A percentile compares a stretch with the other conserved stretches of the same genome.
Conservation (phyloP, 352 stramenopile genomes). For the Phytophthora quininea region DNA sequence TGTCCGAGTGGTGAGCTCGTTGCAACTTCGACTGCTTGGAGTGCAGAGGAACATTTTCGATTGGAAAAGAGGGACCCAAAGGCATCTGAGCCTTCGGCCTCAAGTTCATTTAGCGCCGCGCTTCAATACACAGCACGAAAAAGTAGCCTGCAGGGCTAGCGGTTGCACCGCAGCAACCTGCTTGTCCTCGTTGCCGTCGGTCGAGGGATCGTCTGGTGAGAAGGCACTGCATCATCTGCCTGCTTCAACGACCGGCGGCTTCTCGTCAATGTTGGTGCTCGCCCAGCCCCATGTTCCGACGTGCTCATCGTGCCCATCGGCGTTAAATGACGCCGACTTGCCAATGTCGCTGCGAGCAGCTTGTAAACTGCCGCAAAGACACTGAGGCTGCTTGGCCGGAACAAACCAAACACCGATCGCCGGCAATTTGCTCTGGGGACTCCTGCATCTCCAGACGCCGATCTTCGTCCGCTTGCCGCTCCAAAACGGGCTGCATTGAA, state of each 20-base stretch:
- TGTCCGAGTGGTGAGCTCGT: neutral
- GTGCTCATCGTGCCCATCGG: neutral
- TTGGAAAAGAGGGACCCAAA: neutral
- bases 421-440: neutral
- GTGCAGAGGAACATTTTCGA: neutral
- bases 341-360: neutral
- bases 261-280: neutral
- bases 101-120: too few species aligned
- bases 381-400: neutral
- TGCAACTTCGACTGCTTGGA: neutral
- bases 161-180: neutral
- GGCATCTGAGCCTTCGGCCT: too few species aligned
- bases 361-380: constrained; percentile 1
- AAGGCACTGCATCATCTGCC: neutral
- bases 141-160: neutral
- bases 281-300: constrained; percentile 5
- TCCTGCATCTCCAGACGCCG: neutral
- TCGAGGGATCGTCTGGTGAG: neutral
- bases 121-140: neutral
- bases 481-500: neutral
- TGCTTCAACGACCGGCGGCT: neutral
- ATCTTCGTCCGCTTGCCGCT: constrained; percentile 2
- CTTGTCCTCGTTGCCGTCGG: neutral
- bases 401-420: neutral
- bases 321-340: neutral